Percentiles rank a stretch among this genome's conserved stretches.
Evolutionary conservation across 2,329 filamentous ascomycete species (phyloP).

Genomic region (Alternaria hordeiaustralica): DNA sequence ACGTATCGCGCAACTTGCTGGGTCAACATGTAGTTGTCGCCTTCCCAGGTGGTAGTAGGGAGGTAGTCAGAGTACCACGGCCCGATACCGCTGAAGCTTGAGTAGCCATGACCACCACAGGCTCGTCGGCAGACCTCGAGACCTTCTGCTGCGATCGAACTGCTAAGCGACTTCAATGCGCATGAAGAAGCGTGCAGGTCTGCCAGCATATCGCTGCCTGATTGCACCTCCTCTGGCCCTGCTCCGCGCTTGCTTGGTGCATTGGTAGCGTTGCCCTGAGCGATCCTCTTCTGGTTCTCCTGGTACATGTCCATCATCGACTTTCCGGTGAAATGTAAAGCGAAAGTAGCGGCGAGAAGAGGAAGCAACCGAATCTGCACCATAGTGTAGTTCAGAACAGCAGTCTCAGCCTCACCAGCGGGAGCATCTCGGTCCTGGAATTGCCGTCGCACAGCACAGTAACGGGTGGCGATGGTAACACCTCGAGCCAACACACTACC

Average conservation of each 20-base stretch:
- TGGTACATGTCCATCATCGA: conserved; percentile 77
- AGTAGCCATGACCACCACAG: conserved; percentile 80
- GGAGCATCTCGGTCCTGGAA: conserved; percentile 77
- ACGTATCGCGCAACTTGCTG: conserved; percentile 78
- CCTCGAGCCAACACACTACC: conserved; percentile 75
- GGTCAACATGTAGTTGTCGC: conserved; percentile 83
- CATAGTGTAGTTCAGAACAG: conserved; percentile 82
- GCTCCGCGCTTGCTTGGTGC: conserved; percentile 57
- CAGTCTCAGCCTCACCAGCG: conserved; percentile 68
- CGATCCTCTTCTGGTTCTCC: conserved; percentile 74
- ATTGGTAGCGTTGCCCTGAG: conserved; percentile 49
- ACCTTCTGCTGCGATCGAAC: conserved; percentile 74
- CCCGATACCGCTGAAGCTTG: conserved; percentile 76
- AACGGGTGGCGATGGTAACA: conserved; percentile 78
- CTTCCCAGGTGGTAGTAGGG: conserved; percentile 75
- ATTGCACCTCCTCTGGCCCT: conserved; percentile 71
- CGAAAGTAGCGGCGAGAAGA: conserved; percentile 74
- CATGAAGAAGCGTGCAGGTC: conserved; percentile 80
- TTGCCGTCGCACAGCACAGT: conserved; percentile 75
- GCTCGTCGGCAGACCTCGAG: conserved; percentile 77
- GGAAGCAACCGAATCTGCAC: conserved; percentile 77
- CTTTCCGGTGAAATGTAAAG: conserved; percentile 79
- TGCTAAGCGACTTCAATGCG: conserved; percentile 75
- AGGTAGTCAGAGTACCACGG: conserved; percentile 78
- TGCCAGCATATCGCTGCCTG: conserved; percentile 71